A percentile compares a stretch with the other conserved stretches of the same genome.
These are phyloP conservation scores for Lactarius hatsudake DNA, from an alignment of 768 basidiomycete species.

Conservation along the genomic window DNA sequence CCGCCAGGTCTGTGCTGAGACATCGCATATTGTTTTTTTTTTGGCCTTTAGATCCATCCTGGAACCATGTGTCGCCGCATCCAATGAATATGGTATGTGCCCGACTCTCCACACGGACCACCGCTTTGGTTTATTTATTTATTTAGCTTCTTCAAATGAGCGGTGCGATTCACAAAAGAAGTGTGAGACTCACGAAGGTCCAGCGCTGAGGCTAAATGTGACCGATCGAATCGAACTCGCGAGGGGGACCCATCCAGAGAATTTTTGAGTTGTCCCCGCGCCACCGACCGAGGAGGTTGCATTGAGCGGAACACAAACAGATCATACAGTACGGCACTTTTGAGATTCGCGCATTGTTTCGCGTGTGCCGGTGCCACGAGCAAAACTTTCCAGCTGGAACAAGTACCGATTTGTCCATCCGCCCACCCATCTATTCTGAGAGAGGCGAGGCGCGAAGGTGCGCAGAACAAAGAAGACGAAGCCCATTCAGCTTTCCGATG, in stretches of 20 bases:
- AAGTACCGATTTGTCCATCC: neutral
- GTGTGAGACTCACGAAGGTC: neutral
- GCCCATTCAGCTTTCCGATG: neutral
- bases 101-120: neutral
- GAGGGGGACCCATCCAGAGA: neutral
- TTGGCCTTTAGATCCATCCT: neutral
- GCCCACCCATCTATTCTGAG: neutral
- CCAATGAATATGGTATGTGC: neutral
- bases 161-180: constrained; percentile 1
- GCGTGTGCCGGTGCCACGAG: neutral
- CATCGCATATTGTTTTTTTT: neutral
- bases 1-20: constrained; percentile 3
- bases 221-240: constrained; percentile 2
- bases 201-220: neutral
- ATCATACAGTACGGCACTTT: neutral
- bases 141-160: neutral
- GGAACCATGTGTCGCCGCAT: neutral
- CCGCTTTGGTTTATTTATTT: neutral
- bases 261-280: neutral
- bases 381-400: neutral
- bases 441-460: neutral
- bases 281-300: neutral
- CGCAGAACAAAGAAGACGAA: neutral
- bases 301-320: neutral
- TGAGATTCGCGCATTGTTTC: neutral